Percentiles rank a stretch among this genome's conserved stretches.
Conservation (phyloP, 2,329 filamentous ascomycete genomes). For the Calonectria ilicicola region DNA sequence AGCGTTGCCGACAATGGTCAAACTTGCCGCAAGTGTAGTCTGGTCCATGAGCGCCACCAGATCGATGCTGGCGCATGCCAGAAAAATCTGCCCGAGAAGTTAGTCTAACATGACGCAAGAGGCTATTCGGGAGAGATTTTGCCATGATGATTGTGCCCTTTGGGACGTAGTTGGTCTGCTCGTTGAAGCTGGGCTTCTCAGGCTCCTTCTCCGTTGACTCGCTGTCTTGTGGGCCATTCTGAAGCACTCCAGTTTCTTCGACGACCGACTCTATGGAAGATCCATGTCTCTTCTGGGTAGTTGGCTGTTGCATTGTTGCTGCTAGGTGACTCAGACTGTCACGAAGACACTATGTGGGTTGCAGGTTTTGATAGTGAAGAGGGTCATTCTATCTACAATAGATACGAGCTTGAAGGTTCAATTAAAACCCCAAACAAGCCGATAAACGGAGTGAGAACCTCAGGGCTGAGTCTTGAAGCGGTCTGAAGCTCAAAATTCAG, state of each 20-base stretch:
- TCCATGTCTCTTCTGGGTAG: background rate
- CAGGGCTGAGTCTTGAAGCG: background rate
- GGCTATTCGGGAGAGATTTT: constrained; percentile 12
- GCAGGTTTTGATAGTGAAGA: background rate
- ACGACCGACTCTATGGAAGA: background rate
- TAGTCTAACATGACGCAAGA: constrained; percentile 7
- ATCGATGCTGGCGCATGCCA: constrained; percentile 67
- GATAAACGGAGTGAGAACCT: background rate
- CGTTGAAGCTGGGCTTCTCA: constrained; percentile 55
- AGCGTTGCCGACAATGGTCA: constrained; percentile 65
- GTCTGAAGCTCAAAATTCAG: background rate
- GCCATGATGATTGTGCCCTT: constrained; percentile 64
- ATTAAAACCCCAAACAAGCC: background rate
- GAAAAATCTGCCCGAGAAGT: constrained; percentile 57
- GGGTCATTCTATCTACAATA: background rate
- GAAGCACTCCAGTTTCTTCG: background rate
- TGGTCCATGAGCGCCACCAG: constrained; percentile 69
- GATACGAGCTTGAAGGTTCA: background rate
- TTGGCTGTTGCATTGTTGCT: background rate
- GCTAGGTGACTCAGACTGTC: background rate
- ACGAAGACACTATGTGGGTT: background rate
- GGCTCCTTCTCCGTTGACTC: constrained; percentile 31
- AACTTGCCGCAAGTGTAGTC: constrained; percentile 66
- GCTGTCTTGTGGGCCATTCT: background rate
- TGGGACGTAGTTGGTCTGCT: constrained; percentile 68